These are phyloP conservation scores for Sanghuangporus sanghuang DNA, from an alignment of 1,284 basidiomycete species.

Conservation along the genomic window DNA sequence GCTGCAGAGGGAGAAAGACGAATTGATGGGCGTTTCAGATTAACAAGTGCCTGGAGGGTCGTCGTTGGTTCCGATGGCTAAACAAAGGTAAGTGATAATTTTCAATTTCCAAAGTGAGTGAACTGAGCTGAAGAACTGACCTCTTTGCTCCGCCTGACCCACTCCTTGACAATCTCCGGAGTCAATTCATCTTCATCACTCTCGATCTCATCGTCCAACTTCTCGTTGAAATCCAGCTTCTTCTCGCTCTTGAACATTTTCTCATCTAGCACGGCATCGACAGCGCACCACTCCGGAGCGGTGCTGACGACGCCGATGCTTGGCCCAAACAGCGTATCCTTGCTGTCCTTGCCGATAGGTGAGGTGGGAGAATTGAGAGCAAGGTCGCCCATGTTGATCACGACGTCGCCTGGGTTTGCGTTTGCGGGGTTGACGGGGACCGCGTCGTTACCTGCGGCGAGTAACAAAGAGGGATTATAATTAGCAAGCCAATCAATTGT, in stretches of 20 bases:
- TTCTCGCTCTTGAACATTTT: constrained; percentile 32
- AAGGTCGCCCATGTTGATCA: constrained; percentile 25
- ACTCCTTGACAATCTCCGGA: constrained; percentile 70
- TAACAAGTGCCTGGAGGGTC: constrained; percentile 86
- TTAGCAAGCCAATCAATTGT: constrained; percentile 11
- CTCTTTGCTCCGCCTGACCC: constrained; percentile 84
- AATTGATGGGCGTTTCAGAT: constrained; percentile 81
- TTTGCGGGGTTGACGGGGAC: not conserved
- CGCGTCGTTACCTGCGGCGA: constrained; percentile 3
- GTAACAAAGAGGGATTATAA: not conserved
- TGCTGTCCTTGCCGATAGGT: constrained; percentile 26
- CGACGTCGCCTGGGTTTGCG: constrained; percentile 18
- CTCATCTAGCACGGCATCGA: constrained; percentile 30
- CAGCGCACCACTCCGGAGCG: constrained; percentile 44
- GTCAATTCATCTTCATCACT: constrained; percentile 55
- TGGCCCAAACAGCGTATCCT: constrained; percentile 63
- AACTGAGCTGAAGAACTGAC: constrained; percentile 33
- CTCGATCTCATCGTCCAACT: constrained; percentile 21
- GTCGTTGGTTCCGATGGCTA: constrained; percentile 79
- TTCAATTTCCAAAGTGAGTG: too few species aligned
- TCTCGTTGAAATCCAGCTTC: constrained; percentile 15
- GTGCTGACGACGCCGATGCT: constrained; percentile 56
- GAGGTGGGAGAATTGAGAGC: constrained; percentile 8
- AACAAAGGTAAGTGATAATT: not conserved
- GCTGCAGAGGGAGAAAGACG: constrained; percentile 61